These are phyloP conservation scores for Moesziomyces antarcticus DNA, from an alignment of 1,284 basidiomycete genomes.

Conservation along the genomic window DNA sequence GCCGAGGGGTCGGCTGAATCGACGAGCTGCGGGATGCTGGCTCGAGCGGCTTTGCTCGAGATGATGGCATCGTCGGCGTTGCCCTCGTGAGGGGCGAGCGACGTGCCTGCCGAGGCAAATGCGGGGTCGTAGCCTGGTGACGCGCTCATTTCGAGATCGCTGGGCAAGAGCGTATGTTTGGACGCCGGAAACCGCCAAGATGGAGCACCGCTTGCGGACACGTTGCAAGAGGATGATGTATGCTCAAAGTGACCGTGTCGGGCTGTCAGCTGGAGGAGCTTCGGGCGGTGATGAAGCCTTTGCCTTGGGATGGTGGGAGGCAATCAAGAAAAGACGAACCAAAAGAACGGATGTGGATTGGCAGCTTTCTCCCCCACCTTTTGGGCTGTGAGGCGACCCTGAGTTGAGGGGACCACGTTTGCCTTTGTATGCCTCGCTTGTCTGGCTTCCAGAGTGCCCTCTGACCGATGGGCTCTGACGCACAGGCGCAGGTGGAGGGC, in stretches of 20 bases:
- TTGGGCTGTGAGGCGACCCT: not conserved
- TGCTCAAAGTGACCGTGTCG: not conserved
- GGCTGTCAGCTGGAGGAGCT: not conserved
- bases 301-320: not conserved
- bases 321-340: not conserved
- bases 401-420: not conserved
- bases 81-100: slow-evolving; percentile 25
- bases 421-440: not conserved
- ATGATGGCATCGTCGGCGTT: slow-evolving; percentile 17
- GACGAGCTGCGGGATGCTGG: slow-evolving; percentile 33
- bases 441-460: not conserved
- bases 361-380: not conserved
- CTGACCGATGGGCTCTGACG: not conserved
- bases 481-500: slow-evolving; percentile 1
- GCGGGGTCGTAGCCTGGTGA: slow-evolving; percentile 35
- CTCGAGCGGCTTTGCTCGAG: slow-evolving; percentile 35
- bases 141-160: slow-evolving; percentile 15
- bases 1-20: slow-evolving; percentile 32
- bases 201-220: not conserved
- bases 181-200: no score
- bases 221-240: not conserved
- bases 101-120: slow-evolving; percentile 48
- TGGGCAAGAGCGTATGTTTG: not conserved
- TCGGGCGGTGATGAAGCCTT: not conserved
- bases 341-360: not conserved